Evolutionary conservation across 768 basidiomycete species (phyloP).

Genomic region (Tulasnella sp.): DNA sequence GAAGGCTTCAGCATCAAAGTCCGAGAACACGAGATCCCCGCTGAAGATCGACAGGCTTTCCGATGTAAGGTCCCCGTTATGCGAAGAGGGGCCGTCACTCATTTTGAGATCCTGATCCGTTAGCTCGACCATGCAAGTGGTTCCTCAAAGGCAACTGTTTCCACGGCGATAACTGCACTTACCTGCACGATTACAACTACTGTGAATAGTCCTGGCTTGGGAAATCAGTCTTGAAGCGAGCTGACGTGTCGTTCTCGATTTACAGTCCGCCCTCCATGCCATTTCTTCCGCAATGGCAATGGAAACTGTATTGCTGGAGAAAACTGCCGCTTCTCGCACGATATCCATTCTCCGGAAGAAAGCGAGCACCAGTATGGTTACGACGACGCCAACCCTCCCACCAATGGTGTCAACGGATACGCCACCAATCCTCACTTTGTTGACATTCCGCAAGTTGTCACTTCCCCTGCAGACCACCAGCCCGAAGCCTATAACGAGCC

Average conservation of each 20-base stretch:
- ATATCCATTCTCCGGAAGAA: background rate
- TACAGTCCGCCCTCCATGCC: conserved; percentile 27
- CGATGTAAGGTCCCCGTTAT: too few relatives aligned
- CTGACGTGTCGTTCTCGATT: background rate
- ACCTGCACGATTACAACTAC: conserved; percentile 12
- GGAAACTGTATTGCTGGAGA: conserved; percentile 27
- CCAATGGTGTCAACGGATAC: background rate
- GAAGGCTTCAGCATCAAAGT: too few relatives aligned
- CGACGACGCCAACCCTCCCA: background rate
- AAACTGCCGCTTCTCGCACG: conserved; percentile 34
- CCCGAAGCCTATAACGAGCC: conserved; percentile 24
- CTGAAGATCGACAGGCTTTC: too few relatives aligned
- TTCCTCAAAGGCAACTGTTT: conserved; percentile 33
- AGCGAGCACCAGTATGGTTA: background rate
- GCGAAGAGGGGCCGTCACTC: background rate
- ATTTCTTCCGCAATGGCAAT: conserved; percentile 27
- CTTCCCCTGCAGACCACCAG: background rate
- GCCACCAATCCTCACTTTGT: background rate
- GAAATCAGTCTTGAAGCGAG: background rate
- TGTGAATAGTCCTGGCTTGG: background rate
- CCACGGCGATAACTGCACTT: conserved; percentile 33
- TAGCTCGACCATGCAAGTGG: conserved; percentile 34
- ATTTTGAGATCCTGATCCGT: background rate
- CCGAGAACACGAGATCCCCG: too few relatives aligned
- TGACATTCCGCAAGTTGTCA: background rate